Percentiles rank a stretch among this genome's conserved stretches.
phyloP scores from a whole-genome alignment of 352 stramenopile species.

The Phytophthora capsici region DNA sequence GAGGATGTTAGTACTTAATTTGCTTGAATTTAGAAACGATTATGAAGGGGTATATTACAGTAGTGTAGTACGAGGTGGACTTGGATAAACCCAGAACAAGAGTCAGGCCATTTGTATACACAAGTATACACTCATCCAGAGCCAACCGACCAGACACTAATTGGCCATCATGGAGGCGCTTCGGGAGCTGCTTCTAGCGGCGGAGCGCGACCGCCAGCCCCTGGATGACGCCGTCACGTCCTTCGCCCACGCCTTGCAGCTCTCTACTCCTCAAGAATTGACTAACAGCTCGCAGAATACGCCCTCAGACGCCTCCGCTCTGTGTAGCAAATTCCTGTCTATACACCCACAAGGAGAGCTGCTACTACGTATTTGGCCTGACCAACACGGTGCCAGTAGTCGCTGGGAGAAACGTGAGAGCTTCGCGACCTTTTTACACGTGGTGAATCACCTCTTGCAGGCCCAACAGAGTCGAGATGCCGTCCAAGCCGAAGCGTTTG shows the following conservation, averaged over 20 bases:
- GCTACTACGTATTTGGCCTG: conserved; percentile 71
- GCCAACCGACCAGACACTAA: conserved; percentile 11
- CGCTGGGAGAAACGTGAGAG: conserved; percentile 77
- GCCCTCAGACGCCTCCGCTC: conserved; percentile 17
- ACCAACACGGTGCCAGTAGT: conserved; percentile 48
- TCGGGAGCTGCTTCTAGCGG: conserved; percentile 72
- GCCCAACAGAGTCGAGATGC: conserved; percentile 35
- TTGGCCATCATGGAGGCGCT: conserved; percentile 33
- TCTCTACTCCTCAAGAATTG: background rate
- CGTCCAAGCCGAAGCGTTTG: conserved; percentile 59
- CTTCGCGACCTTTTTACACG: conserved; percentile 70
- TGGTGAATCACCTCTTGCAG: conserved; percentile 55
- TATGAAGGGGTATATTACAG: too few species aligned
- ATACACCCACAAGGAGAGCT: conserved; percentile 64
- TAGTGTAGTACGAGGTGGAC: too few species aligned
- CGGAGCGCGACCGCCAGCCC: conserved; percentile 64
- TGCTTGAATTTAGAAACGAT: too few species aligned
- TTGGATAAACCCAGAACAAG: too few species aligned
- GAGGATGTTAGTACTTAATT: too few species aligned
- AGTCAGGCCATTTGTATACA: too few species aligned
- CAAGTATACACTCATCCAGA: background rate
- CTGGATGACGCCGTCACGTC: conserved; percentile 57
- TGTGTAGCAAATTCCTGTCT: conserved; percentile 49
- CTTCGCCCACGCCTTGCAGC: conserved; percentile 42
- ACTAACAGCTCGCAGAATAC: background rate